phyloP scores from a whole-genome alignment of 257 asterid genomes.

The Anisodus tanguticus region DNA sequence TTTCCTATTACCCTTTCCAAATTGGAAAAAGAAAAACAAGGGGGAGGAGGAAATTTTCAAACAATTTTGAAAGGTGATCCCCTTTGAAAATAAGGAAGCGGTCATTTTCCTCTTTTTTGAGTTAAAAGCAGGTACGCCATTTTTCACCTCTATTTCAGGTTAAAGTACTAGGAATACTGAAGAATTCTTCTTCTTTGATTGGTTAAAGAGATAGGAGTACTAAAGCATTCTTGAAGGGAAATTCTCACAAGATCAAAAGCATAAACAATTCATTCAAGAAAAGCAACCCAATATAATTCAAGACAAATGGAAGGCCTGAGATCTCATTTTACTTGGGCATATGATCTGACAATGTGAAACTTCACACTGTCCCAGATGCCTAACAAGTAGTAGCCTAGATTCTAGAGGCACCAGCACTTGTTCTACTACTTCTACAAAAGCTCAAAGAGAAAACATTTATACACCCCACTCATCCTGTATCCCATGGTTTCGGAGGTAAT shows the following conservation, averaged over 20 bases:
- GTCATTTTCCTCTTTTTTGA: not conserved
- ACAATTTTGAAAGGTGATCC: not conserved
- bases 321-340: not conserved
- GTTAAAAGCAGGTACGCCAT: not conserved
- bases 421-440: not conserved
- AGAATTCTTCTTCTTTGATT: too few relatives aligned
- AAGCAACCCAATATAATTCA: not conserved
- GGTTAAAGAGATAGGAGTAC: not conserved
- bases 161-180: too few relatives aligned
- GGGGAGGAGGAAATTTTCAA: constrained; percentile 28
- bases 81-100: not conserved
- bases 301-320: constrained; percentile 5
- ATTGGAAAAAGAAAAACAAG: not conserved
- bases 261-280: not conserved
- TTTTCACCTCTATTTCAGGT: not conserved
- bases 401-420: constrained; percentile 9
- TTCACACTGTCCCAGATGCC: not conserved
- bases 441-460: not conserved
- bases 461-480: not conserved
- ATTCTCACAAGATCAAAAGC: not conserved
- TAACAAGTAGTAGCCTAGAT: not conserved
- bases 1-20: constrained; percentile 21
- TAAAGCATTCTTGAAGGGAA: not conserved
- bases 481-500: not conserved
- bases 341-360: not conserved